Conservation (phyloP, 371 early-diverging fungal species). For the Rhizopus stolonifer region DNA sequence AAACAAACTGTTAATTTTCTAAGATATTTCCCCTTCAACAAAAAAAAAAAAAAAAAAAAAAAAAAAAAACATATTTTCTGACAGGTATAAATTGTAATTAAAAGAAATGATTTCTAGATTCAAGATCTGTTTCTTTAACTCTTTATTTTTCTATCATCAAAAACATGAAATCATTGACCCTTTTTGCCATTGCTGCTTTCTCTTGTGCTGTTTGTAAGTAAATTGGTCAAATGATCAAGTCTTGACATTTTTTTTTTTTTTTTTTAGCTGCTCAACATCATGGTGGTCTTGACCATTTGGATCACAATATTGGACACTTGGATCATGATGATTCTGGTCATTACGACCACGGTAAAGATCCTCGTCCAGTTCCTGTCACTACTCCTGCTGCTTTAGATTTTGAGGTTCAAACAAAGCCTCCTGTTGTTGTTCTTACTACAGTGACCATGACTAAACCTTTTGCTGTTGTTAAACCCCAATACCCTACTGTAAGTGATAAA, state of each 20-base stretch:
- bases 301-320: background rate
- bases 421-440: conserved; percentile 16
- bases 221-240: background rate
- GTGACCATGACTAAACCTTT: conserved; percentile 8
- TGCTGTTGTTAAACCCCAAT: background rate
- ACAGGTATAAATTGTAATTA: background rate
- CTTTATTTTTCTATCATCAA: background rate
- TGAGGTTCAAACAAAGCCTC: conserved; percentile 16
- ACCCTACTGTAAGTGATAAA: background rate
- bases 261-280: background rate
- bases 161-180: conserved; percentile 27
- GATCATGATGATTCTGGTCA: background rate
- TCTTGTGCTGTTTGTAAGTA: conserved; percentile 23
- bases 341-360: background rate
- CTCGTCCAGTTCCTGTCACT: background rate
- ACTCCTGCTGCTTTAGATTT: background rate
- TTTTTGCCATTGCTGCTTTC: conserved; percentile 25
- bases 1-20: conserved; percentile 1
- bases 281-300: background rate
- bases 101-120: too few species aligned
- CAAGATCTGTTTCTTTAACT: background rate
- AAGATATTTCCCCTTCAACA: background rate
- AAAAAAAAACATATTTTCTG: conserved; percentile 2
- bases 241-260: background rate
- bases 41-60: too few species aligned